Evolutionary conservation across 768 basidiomycete genomes (phyloP).

Genomic region (Mycena capillaripes): DNA sequence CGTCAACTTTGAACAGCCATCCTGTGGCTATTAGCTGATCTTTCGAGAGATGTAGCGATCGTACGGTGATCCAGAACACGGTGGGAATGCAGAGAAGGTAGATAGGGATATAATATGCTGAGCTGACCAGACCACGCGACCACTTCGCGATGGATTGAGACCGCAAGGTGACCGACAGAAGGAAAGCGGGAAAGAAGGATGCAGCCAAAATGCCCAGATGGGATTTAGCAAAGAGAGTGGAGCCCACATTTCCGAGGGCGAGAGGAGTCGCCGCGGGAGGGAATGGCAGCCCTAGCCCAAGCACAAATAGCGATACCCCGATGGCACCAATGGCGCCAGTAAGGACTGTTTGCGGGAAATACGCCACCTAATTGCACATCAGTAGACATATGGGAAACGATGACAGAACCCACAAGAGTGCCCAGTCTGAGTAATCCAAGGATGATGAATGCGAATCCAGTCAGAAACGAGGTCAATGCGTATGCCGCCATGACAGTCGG

Average conservation of each 20-base stretch:
- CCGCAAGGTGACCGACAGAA: conserved; percentile 38
- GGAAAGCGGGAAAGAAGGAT: conserved; percentile 38
- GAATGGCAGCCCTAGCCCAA: conserved; percentile 35
- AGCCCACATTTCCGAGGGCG: conserved; percentile 30
- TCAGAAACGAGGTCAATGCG: conserved; percentile 38
- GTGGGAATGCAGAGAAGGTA: conserved; percentile 36
- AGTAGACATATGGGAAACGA: background rate
- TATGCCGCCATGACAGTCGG: conserved; percentile 45
- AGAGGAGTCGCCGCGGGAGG: conserved; percentile 24
- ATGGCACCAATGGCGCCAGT: conserved; percentile 42
- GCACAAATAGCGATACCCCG: conserved; percentile 39
- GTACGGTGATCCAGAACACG: conserved; percentile 39
- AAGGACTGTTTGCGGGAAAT: conserved; percentile 43
- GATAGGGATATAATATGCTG: conserved; percentile 37
- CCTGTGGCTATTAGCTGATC: conserved; percentile 29
- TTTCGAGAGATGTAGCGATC: conserved; percentile 6
- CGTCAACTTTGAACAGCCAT: conserved; percentile 41
- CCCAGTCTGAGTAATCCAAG: conserved; percentile 39
- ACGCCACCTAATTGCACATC: conserved; percentile 35
- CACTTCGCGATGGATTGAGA: conserved; percentile 27
- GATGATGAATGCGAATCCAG: conserved; percentile 36
- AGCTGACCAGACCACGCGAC: conserved; percentile 38
- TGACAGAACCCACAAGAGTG: conserved; percentile 21
- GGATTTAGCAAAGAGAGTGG: conserved; percentile 29
- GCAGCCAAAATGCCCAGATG: conserved; percentile 39